A percentile compares a stretch with the other conserved stretches of the same genome.
Evolutionary conservation across 2,329 filamentous ascomycete species (phyloP).

Genomic region (Aspergillus candidus): DNA sequence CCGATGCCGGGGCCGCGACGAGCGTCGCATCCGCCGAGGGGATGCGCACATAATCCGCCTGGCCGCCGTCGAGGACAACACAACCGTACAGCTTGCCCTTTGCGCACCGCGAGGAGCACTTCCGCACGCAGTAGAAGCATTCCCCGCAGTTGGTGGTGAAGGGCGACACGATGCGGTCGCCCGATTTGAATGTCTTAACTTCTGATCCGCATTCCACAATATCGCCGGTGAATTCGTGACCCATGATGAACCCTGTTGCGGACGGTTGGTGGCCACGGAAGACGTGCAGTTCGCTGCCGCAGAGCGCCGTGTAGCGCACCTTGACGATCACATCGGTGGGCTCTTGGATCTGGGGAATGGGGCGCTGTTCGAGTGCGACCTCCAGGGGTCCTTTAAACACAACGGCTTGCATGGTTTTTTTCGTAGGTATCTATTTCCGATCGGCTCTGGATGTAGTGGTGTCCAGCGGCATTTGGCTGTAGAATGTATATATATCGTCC

Average conservation of each 20-base stretch:
- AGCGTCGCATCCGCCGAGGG: conserved; percentile 74
- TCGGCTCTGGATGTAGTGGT: background rate
- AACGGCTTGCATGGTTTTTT: conserved; percentile 67
- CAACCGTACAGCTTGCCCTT: conserved; percentile 64
- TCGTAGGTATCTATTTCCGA: conserved; percentile 13
- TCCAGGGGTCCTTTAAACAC: conserved; percentile 74
- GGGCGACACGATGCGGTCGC: conserved; percentile 72
- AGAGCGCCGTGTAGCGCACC: conserved; percentile 73
- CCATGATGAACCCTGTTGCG: conserved; percentile 55
- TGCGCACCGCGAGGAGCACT: conserved; percentile 68
- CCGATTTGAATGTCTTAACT: conserved; percentile 56
- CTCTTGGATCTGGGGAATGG: conserved; percentile 65
- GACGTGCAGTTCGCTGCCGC: conserved; percentile 75
- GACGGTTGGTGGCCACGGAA: conserved; percentile 75
- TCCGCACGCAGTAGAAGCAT: conserved; percentile 77
- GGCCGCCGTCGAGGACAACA: conserved; percentile 63
- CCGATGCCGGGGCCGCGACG: conserved; percentile 60
- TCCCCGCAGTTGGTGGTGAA: conserved; percentile 71
- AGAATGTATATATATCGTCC: no score
- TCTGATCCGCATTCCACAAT: conserved; percentile 58
- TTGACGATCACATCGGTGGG: conserved; percentile 72
- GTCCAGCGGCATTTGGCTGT: no score
- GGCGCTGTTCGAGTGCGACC: conserved; percentile 69
- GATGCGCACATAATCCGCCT: conserved; percentile 74
- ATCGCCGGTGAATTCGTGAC: conserved; percentile 79